These are phyloP conservation scores for Pseudogymnoascus sp. DNA, from an alignment of 2,329 filamentous ascomycete species.

Conservation along the genomic window DNA sequence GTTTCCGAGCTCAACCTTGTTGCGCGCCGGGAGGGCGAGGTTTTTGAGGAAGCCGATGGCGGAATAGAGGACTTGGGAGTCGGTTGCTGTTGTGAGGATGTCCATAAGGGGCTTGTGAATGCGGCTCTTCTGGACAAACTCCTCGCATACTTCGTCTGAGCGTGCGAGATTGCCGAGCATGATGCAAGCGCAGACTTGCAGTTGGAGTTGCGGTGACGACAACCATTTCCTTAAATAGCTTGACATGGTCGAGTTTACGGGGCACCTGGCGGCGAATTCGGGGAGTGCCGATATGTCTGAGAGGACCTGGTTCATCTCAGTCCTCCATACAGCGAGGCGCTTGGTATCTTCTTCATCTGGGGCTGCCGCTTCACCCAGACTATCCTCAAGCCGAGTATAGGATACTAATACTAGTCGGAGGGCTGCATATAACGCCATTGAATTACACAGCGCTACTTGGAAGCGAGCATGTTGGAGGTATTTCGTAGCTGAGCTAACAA, in stretches of 20 bases:
- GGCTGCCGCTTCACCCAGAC: conserved; percentile 15
- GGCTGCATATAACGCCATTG: conserved; percentile 34
- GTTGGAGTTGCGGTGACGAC: conserved; percentile 31
- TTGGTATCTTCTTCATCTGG: conserved; percentile 38
- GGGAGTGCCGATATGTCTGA: conserved; percentile 46
- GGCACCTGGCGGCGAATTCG: conserved; percentile 37
- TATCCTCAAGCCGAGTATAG: conserved; percentile 36
- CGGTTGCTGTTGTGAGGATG: conserved; percentile 37
- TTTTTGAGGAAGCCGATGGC: conserved; percentile 57
- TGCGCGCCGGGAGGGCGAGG: conserved; percentile 49
- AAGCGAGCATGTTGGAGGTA: conserved; percentile 49
- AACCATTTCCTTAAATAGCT: conserved; percentile 44
- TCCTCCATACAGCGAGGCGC: conserved; percentile 43
- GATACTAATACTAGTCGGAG: conserved; percentile 43
- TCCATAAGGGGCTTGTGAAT: conserved; percentile 39
- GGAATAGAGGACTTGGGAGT: conserved; percentile 49
- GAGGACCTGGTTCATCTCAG: conserved; percentile 43
- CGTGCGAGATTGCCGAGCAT: conserved; percentile 56
- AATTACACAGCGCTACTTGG: conserved; percentile 40
- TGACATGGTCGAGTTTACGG: conserved; percentile 37
- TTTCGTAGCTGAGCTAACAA: conserved; percentile 45
- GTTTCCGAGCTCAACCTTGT: conserved; percentile 45
- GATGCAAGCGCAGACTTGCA: conserved; percentile 53
- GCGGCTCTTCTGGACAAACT: conserved; percentile 42
- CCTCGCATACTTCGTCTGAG: conserved; percentile 45